phyloP scores from a whole-genome alignment of 352 stramenopile genomes.

The Globisporangium ultimum region DNA sequence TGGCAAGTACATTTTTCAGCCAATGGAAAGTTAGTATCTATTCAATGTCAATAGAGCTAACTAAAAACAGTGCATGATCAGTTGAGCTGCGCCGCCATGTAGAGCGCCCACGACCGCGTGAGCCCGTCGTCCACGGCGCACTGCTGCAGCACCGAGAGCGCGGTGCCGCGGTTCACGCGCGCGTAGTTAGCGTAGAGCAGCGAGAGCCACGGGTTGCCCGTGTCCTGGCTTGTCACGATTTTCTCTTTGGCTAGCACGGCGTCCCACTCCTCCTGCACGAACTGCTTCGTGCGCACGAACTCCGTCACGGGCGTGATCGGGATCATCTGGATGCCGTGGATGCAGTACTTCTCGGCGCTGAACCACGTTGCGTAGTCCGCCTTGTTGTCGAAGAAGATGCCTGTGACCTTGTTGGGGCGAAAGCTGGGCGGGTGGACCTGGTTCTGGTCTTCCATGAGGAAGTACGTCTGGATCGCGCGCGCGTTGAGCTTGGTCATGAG shows the following conservation, averaged over 20 bases:
- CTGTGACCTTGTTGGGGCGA: slow-evolving; percentile 63
- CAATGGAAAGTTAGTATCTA: no score
- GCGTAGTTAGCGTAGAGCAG: slow-evolving; percentile 61
- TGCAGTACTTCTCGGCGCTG: slow-evolving; percentile 66
- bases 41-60: no score
- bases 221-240: slow-evolving; percentile 46
- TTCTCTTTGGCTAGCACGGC: slow-evolving; percentile 47
- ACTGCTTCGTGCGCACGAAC: slow-evolving; percentile 30
- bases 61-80: no score
- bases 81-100: slow-evolving; percentile 27
- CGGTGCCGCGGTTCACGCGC: slow-evolving; percentile 28
- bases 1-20: no score
- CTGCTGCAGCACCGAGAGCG: slow-evolving; percentile 30
- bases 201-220: slow-evolving; percentile 48
- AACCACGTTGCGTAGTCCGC: slow-evolving; percentile 76
- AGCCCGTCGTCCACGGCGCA: slow-evolving; percentile 68
- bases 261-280: slow-evolving; percentile 63
- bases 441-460: slow-evolving; percentile 42
- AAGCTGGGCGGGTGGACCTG: slow-evolving; percentile 47
- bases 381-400: slow-evolving; percentile 80
- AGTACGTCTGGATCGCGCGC: slow-evolving; percentile 60
- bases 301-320: slow-evolving; percentile 52
- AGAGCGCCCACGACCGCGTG: slow-evolving; percentile 61
- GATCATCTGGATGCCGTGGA: slow-evolving; percentile 78
- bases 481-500: slow-evolving; percentile 60